Conservation (phyloP, 208 protist species). For the Phytomonas serpens region DNA sequence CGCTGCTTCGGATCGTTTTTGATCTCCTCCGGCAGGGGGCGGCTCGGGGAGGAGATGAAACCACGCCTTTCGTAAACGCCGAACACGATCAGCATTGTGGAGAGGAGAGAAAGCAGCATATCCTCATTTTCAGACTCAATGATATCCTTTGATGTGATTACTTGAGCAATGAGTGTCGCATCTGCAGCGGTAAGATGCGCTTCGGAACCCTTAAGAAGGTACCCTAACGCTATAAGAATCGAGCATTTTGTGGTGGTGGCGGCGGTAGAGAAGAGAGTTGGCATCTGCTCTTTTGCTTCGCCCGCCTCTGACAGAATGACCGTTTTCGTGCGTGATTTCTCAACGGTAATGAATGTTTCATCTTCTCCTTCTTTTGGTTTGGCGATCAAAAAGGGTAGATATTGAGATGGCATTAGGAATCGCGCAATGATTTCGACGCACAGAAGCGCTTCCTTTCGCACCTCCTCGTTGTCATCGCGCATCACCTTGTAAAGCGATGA, state of each 20-base stretch:
- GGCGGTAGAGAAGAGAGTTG: slow-evolving; percentile 84
- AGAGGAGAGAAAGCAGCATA: slow-evolving; percentile 52
- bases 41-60: slow-evolving; percentile 45
- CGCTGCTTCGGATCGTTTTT: slow-evolving; percentile 39
- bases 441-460: slow-evolving; percentile 53
- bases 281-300: slow-evolving; percentile 9
- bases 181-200: slow-evolving; percentile 44
- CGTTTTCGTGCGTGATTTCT: slow-evolving; percentile 50
- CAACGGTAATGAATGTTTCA: slow-evolving; percentile 23
- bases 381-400: slow-evolving; percentile 77
- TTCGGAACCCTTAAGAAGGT: slow-evolving; percentile 60
- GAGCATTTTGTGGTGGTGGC: slow-evolving; percentile 63
- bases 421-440: slow-evolving; percentile 79
- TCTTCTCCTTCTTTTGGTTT: slow-evolving; percentile 26
- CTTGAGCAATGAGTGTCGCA: slow-evolving; percentile 48
- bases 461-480: slow-evolving; percentile 62
- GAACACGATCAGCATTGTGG: slow-evolving; percentile 29
- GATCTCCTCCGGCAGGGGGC: slow-evolving; percentile 51
- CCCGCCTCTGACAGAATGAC: slow-evolving; percentile 30
- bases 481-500: slow-evolving; percentile 77
- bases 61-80: slow-evolving; percentile 31
- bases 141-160: slow-evolving; percentile 53
- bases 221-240: slow-evolving; percentile 58
- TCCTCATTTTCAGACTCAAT: slow-evolving; percentile 58
- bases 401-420: slow-evolving; percentile 85